Conservation (phyloP, 2,329 filamentous ascomycete genomes). For the Raffaelea arxii region DNA sequence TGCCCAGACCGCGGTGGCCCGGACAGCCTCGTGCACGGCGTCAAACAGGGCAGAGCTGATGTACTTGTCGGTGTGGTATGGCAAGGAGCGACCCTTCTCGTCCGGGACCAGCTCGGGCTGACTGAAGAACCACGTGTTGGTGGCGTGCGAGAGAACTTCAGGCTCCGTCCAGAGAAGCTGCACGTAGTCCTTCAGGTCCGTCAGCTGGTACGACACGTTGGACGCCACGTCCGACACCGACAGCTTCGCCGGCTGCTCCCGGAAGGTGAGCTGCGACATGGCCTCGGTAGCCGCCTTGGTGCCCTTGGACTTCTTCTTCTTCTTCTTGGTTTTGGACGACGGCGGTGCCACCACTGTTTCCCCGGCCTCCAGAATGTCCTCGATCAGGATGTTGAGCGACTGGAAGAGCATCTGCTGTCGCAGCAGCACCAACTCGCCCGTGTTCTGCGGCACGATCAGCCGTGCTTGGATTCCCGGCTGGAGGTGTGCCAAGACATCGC, state of each 20-base stretch:
- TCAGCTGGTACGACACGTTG: conserved; percentile 23
- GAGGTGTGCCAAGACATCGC: conserved; percentile 15
- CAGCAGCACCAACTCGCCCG: conserved; percentile 26
- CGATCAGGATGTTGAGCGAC: conserved; percentile 29
- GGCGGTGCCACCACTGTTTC: too few species aligned
- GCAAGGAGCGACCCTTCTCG: conserved; percentile 29
- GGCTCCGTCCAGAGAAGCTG: conserved; percentile 23
- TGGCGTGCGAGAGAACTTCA: conserved; percentile 20
- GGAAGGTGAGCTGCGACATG: conserved; percentile 23
- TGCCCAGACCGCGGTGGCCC: conserved; percentile 27
- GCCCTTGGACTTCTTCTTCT: conserved; percentile 19
- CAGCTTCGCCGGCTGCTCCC: conserved; percentile 17
- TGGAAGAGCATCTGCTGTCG: conserved; percentile 28
- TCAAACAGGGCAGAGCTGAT: conserved; percentile 33
- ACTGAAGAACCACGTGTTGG: conserved; percentile 28
- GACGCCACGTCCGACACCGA: conserved; percentile 21
- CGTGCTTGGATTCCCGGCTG: conserved; percentile 14
- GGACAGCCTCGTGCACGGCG: conserved; percentile 24
- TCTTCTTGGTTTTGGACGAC: conserved; percentile 19
- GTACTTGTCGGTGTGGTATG: conserved; percentile 28
- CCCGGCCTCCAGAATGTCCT: conserved; percentile 30
- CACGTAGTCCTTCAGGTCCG: conserved; percentile 23
- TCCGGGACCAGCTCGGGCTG: conserved; percentile 32
- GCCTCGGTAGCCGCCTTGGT: conserved; percentile 19
- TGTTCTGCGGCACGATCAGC: conserved; percentile 17